Evolutionary conservation across 1,284 basidiomycete genomes (phyloP).

Genomic region (Trichosporon sp.): DNA sequence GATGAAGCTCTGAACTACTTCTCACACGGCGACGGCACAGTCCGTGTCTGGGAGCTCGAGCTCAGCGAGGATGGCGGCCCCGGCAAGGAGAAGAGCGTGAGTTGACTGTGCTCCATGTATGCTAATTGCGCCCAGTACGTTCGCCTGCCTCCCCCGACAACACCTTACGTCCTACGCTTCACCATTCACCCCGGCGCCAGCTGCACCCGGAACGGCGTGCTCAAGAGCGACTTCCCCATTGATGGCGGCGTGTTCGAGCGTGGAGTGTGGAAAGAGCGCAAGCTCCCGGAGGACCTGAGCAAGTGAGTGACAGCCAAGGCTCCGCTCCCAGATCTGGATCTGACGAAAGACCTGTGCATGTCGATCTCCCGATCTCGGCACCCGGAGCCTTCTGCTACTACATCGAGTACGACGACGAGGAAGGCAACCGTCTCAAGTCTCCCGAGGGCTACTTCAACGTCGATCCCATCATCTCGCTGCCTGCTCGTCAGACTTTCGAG

Average conservation of each 20-base stretch:
- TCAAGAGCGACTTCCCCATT: conserved; percentile 92
- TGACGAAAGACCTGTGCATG: conserved; percentile 72
- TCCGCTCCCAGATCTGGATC: neutral
- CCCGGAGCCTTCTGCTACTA: conserved; percentile 93
- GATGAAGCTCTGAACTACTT: conserved; percentile 90
- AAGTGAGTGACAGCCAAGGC: conserved; percentile 59
- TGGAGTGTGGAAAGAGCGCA: conserved; percentile 72
- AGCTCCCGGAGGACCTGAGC: conserved; percentile 51
- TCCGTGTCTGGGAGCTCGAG: conserved; percentile 79
- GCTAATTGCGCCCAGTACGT: conserved; percentile 68
- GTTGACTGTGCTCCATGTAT: conserved; percentile 46
- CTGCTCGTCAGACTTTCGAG: conserved; percentile 68
- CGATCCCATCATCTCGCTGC: conserved; percentile 79
- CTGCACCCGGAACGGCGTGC: conserved; percentile 80
- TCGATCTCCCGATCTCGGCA: conserved; percentile 90
- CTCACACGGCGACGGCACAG: conserved; percentile 62
- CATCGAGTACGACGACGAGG: conserved; percentile 75
- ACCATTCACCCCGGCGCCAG: conserved; percentile 85
- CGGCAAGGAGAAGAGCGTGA: conserved; percentile 74
- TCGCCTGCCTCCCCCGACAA: conserved; percentile 85
- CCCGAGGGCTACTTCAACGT: conserved; percentile 83
- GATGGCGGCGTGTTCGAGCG: conserved; percentile 83
- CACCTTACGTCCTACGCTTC: conserved; percentile 84
- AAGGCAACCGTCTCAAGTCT: conserved; percentile 64
- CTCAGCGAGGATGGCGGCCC: conserved; percentile 89